phyloP scores from a whole-genome alignment of 495 filamentous ascomycete species.

The Tuber melanosporum region DNA sequence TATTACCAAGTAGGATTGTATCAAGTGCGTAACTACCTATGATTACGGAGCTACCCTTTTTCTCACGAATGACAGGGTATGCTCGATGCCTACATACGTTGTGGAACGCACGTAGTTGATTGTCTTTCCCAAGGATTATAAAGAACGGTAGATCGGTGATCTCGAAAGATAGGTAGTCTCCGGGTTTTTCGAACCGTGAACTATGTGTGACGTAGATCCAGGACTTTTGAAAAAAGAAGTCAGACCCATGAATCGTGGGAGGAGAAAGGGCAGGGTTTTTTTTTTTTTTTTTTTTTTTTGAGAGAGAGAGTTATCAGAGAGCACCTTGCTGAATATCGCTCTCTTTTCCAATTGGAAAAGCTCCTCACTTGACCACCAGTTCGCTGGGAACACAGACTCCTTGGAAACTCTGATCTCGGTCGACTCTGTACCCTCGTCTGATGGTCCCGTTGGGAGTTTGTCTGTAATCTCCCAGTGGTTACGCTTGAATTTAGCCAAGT shows the following conservation, averaged over 20 bases:
- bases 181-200: constrained; percentile 47
- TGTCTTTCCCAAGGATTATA: constrained; percentile 48
- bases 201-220: constrained; percentile 54
- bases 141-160: constrained; percentile 51
- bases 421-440: not conserved
- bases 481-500: not conserved
- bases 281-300: not conserved
- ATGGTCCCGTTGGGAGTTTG: not conserved
- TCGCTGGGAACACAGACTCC: constrained; percentile 6
- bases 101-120: constrained; percentile 54
- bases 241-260: not conserved
- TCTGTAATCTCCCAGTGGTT: not conserved
- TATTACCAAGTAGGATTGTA: not conserved
- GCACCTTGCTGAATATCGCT: constrained; percentile 19
- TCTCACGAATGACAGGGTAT: constrained; percentile 51
- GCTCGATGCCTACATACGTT: constrained; percentile 56
- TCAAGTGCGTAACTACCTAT: constrained; percentile 39
- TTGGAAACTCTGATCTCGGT: constrained; percentile 13
- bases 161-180: constrained; percentile 49
- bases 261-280: not conserved
- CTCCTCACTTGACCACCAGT: constrained; percentile 16
- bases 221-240: constrained; percentile 27
- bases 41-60: constrained; percentile 48
- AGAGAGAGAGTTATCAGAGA: constrained; percentile 8
- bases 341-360: constrained; percentile 11